phyloP scores from a whole-genome alignment of 257 asterid species.

The Fraxinus quadrangulata region DNA sequence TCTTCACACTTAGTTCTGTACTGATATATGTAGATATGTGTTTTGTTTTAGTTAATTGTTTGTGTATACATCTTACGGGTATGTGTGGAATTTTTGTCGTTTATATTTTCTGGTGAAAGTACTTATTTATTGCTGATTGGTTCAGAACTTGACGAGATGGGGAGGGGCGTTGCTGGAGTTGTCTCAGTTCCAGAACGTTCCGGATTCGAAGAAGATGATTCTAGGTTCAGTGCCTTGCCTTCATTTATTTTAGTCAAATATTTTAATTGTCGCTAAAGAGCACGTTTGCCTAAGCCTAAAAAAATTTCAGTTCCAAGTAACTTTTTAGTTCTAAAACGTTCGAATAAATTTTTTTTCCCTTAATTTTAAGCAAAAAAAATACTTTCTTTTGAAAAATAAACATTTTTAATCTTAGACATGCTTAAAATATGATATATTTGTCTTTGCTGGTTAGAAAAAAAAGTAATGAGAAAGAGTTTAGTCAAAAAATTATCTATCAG shows the following conservation, averaged over 20 bases:
- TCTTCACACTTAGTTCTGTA: too few species aligned
- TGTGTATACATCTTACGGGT: neutral
- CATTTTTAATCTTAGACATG: neutral
- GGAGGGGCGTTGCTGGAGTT: constrained; percentile 47
- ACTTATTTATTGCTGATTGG: neutral
- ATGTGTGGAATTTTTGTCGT: neutral
- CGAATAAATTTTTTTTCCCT: neutral
- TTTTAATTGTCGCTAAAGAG: neutral
- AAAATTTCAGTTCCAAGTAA: neutral
- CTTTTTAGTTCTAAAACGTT: neutral
- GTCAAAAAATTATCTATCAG: neutral
- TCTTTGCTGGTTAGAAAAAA: neutral
- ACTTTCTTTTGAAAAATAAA: too few species aligned
- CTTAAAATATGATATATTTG: neutral
- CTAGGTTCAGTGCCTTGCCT: constrained; percentile 20
- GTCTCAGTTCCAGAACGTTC: constrained; percentile 43
- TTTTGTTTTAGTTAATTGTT: neutral
- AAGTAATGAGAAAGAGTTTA: neutral
- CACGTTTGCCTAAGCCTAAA: neutral
- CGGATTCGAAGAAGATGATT: constrained; percentile 39
- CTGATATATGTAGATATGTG: neutral
- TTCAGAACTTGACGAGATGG: constrained; percentile 51
- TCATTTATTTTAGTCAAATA: neutral
- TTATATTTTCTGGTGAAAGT: neutral
- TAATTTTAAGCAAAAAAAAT: neutral